Conservation (phyloP, 805 yeast species). For the Tetrapisispora namnaoensis region DNA sequence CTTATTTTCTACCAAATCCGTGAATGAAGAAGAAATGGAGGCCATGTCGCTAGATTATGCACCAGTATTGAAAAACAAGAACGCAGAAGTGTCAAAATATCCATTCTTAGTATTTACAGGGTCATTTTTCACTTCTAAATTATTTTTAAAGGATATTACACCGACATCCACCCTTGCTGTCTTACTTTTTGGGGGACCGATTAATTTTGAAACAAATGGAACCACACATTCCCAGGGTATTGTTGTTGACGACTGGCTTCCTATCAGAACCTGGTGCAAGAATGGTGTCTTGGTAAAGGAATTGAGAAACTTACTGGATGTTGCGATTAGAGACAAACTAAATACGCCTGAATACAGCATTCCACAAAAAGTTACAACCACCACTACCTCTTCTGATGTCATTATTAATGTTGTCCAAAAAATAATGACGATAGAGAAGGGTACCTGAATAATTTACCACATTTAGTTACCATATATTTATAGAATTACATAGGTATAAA, state of each 20-base stretch:
- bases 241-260: conserved; percentile 80
- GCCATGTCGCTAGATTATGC: conserved; percentile 12
- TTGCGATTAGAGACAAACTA: conserved; percentile 52
- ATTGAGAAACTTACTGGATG: conserved; percentile 55
- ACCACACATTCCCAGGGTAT: conserved; percentile 68
- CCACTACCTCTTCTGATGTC: conserved; percentile 23
- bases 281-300: conserved; percentile 78
- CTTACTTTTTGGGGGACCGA: conserved; percentile 71
- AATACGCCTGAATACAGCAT: conserved; percentile 36
- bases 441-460: not conserved
- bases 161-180: conserved; percentile 68
- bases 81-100: conserved; percentile 33
- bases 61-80: conserved; percentile 16
- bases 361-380: not conserved
- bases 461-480: not conserved
- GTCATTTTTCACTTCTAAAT: conserved; percentile 54
- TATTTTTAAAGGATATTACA: conserved; percentile 65
- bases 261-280: conserved; percentile 87
- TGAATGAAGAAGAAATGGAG: conserved; percentile 19
- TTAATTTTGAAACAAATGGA: conserved; percentile 44
- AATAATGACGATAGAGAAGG: conserved; percentile 20
- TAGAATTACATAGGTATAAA: no score
- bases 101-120: conserved; percentile 56
- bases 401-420: conserved; percentile 35
- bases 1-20: conserved; percentile 41